phyloP scores from a whole-genome alignment of 1,284 basidiomycete species.

The Anthracocystis walkeri region DNA sequence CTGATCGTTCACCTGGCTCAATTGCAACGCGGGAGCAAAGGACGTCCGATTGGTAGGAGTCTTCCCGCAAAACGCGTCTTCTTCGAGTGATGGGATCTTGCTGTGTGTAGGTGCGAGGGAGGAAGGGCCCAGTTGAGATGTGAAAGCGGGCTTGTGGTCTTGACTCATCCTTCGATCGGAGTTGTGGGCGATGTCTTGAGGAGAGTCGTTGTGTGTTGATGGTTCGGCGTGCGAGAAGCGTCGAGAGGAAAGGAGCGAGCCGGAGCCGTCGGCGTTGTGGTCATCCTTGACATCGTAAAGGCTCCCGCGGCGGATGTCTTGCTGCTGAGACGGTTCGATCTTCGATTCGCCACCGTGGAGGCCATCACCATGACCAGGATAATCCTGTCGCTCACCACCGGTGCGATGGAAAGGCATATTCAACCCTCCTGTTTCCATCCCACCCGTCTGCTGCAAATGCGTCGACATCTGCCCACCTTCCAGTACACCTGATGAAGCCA shows the following conservation, averaged over 20 bases:
- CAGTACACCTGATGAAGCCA: slow-evolving; percentile 7
- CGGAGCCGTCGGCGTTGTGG: background rate
- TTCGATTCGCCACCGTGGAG: background rate
- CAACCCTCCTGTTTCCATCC: slow-evolving; percentile 7
- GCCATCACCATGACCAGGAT: background rate
- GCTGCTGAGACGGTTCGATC: background rate
- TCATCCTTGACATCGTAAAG: background rate
- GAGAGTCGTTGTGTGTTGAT: background rate
- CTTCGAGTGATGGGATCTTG: slow-evolving; percentile 26
- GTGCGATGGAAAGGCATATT: slow-evolving; percentile 15
- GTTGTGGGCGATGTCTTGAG: background rate
- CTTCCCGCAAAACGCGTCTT: slow-evolving; percentile 32
- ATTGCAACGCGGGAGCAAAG: slow-evolving; percentile 12
- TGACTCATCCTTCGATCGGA: background rate
- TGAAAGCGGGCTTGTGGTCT: background rate
- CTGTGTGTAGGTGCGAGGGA: background rate
- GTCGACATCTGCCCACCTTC: background rate
- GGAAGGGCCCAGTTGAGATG: background rate
- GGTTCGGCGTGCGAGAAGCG: slow-evolving; percentile 19
- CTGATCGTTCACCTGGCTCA: slow-evolving; percentile 3
- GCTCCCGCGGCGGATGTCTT: slow-evolving; percentile 1
- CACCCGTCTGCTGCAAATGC: slow-evolving; percentile 1
- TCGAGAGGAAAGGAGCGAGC: slow-evolving; percentile 12
- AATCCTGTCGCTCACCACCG: slow-evolving; percentile 14
- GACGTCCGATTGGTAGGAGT: slow-evolving; percentile 37